Evolutionary conservation across 139 green algal species (phyloP), one percentile per base, ranked within the genome.

Genomic region (Auxenochlorella protothecoides): DNA sequence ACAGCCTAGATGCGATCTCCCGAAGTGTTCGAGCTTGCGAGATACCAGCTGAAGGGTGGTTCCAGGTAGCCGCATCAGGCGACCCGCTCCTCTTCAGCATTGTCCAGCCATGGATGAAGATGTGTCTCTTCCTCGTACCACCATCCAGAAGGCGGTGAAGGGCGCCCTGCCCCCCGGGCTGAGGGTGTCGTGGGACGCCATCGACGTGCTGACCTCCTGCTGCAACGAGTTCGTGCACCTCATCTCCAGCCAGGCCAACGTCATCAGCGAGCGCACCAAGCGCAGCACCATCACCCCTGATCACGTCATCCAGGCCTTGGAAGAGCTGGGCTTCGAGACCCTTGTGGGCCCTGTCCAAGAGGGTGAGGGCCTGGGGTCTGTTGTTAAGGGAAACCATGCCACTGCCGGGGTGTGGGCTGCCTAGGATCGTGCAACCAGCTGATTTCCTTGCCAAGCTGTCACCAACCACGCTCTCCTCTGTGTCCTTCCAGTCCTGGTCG

Each of bases 31-130:
- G 27, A 44, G 27, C 27, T 44, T 44, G 27, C 27, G 27, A 44
- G 27, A 44, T 44, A 44, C 27, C 27, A 44, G 27, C 27, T 44
- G 27, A 44, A 44, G 27, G 27, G 27, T 44, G 27, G 27, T 44
- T 44, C 27, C 27, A 44, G 27, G 27, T 44, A 44, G 27, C 27
- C 27, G 27, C 27, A 44, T 44, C 9, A 8, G 65, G 7, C 8
- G 10, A 57, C 83, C 8, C 94, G 72, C 76, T 93, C 90, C n/a
- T 81, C 88, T 14, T 87, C 72, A 72, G 86, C 91, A 72, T 93
- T 93, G 53, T 84, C 71, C 8, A 90, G 72, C 15, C 55, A 65
- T 65, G 67, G 69, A 75, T 52, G 73, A 76, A n/a, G 78, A 83
- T 10, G 16, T 79, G 3, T 73, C 68, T 5, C 66, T 83, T 52